These are phyloP conservation scores for Neocallimastix lanati DNA, from an alignment of 192 early-diverging fungal genomes.

Conservation along the genomic window DNA sequence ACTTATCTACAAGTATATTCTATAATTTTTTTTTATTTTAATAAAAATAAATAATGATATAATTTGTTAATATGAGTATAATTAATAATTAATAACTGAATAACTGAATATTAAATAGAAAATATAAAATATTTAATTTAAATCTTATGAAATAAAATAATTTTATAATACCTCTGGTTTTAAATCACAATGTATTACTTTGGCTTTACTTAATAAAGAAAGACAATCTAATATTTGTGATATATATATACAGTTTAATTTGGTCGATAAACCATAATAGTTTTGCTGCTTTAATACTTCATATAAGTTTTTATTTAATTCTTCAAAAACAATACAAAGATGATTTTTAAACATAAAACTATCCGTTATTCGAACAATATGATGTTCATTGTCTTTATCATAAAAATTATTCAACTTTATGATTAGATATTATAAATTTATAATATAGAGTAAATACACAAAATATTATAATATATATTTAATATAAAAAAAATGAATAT, in stretches of 20 bases:
- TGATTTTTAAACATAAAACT: constrained; percentile 84
- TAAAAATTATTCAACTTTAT: constrained; percentile 71
- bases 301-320: constrained; percentile 88
- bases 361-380: constrained; percentile 74
- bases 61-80: no score
- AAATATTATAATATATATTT: neutral
- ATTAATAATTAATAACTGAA: no score
- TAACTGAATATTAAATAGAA: no score
- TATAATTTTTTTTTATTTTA: no score
- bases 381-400: constrained; percentile 70
- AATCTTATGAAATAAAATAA: no score
- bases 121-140: no score
- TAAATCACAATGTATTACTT: constrained; percentile 93
- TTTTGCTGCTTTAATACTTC: constrained; percentile 95
- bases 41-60: no score
- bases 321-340: constrained; percentile 92
- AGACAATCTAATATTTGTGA: constrained; percentile 85
- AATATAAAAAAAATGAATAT: no score
- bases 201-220: constrained; percentile 62
- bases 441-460: neutral
- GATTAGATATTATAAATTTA: neutral
- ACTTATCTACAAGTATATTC: neutral
- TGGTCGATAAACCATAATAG: constrained; percentile 82
- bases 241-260: constrained; percentile 77
- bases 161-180: constrained; percentile 89